Evolutionary conservation across 2,329 filamentous ascomycete species (phyloP).

Genomic region (Diaporthe helianthi): DNA sequence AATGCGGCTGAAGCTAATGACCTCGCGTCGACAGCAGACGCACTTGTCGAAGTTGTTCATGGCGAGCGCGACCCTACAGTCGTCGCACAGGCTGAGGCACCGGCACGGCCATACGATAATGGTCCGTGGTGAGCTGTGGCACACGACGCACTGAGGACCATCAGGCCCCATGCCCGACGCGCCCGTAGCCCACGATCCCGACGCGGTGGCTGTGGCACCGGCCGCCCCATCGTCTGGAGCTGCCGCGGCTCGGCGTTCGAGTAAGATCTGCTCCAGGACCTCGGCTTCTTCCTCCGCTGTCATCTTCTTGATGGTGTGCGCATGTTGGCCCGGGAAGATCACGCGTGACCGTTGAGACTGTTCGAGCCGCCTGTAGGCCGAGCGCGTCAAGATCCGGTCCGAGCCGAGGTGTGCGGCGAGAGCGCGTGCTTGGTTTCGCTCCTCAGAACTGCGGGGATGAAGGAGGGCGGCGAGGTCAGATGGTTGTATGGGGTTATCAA

Average conservation of each 20-base stretch:
- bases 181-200: slow-evolving; percentile 70
- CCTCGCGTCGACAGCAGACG: slow-evolving; percentile 89
- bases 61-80: slow-evolving; percentile 89
- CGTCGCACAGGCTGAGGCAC: slow-evolving; percentile 92
- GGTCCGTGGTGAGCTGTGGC: slow-evolving; percentile 83
- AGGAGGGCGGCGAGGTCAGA: slow-evolving; percentile 79
- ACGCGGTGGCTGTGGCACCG: slow-evolving; percentile 33
- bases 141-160: slow-evolving; percentile 90
- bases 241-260: slow-evolving; percentile 54
- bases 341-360: slow-evolving; percentile 75
- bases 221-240: slow-evolving; percentile 32
- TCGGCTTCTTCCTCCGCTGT: slow-evolving; percentile 66
- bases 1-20: slow-evolving; percentile 87
- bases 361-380: slow-evolving; percentile 72
- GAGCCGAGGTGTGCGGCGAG: slow-evolving; percentile 81
- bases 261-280: slow-evolving; percentile 65
- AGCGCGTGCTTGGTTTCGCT: slow-evolving; percentile 80
- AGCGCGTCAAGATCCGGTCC: slow-evolving; percentile 79
- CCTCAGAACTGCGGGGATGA: slow-evolving; percentile 78
- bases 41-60: slow-evolving; percentile 98
- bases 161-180: slow-evolving; percentile 73
- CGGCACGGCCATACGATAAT: slow-evolving; percentile 97
- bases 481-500: slow-evolving; percentile 70
- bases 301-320: slow-evolving; percentile 52
- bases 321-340: slow-evolving; percentile 57